phyloP scores from a whole-genome alignment of 2,329 filamentous ascomycete genomes.

The Clarireedia paspali region DNA sequence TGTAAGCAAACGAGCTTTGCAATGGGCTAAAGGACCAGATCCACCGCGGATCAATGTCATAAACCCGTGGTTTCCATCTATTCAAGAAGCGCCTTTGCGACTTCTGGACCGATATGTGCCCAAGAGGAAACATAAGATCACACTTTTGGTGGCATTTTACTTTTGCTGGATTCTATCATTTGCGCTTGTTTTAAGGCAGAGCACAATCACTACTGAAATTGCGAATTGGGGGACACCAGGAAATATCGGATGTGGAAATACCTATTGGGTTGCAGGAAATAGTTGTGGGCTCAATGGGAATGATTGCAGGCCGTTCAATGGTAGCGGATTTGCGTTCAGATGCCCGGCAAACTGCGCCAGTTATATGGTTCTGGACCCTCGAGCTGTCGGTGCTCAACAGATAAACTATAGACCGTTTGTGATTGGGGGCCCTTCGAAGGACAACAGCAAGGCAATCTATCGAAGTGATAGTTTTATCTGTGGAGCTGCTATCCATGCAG shows the following conservation, averaged over 20 bases:
- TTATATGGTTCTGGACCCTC: constrained; percentile 59
- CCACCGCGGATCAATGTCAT: constrained; percentile 45
- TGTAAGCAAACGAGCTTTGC: constrained; percentile 33
- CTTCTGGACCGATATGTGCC: constrained; percentile 58
- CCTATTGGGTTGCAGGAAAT: constrained; percentile 66
- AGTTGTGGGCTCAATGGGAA: constrained; percentile 67
- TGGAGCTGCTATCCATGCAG: constrained; percentile 75
- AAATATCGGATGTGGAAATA: constrained; percentile 57
- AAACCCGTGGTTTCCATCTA: constrained; percentile 51
- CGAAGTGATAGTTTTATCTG: constrained; percentile 88
- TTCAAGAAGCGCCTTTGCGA: constrained; percentile 60
- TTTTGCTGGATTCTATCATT: constrained; percentile 64
- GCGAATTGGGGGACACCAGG: constrained; percentile 59
- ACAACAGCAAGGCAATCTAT: constrained; percentile 50
- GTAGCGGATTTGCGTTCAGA: constrained; percentile 62
- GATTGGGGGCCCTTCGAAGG: constrained; percentile 53
- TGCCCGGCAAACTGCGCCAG: constrained; percentile 67
- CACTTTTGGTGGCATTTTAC: constrained; percentile 52
- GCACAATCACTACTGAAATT: constrained; percentile 52
- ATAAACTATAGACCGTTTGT: constrained; percentile 58
- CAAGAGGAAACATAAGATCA: constrained; percentile 48
- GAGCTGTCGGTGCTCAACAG: constrained; percentile 65
- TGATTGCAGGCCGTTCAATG: constrained; percentile 67
- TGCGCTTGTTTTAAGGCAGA: constrained; percentile 57
- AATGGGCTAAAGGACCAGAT: constrained; percentile 50